Evolutionary conservation across 2,329 filamentous ascomycete species (phyloP).

Genomic region (Pseudopithomyces chartarum): DNA sequence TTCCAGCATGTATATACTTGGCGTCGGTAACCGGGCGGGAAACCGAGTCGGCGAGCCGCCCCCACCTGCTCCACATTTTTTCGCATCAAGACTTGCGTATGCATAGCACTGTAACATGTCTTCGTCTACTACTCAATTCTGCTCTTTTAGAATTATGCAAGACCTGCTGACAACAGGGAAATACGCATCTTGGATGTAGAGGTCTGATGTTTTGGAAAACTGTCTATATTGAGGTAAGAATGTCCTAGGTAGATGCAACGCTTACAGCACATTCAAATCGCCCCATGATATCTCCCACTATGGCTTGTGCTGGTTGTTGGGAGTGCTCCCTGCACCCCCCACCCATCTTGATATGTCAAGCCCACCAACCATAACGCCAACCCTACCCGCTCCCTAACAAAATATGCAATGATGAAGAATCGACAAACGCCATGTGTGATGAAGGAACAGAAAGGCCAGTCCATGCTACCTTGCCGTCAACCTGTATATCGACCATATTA

Average conservation of each 20-base stretch:
- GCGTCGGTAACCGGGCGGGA: neutral
- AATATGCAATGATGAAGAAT: constrained; percentile 1
- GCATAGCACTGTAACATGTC: too few relatives aligned
- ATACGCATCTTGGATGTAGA: neutral
- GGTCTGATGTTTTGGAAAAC: neutral
- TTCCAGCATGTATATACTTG: neutral
- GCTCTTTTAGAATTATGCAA: too few relatives aligned
- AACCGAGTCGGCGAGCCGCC: constrained; percentile 3
- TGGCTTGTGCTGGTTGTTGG: too few relatives aligned
- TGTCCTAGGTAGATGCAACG: neutral
- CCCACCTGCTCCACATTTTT: too few relatives aligned
- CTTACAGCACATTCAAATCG: neutral
- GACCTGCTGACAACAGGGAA: neutral
- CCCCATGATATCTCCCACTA: neutral
- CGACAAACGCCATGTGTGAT: constrained; percentile 1
- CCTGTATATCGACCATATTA: constrained; percentile 1
- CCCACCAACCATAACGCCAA: neutral
- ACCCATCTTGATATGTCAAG: neutral
- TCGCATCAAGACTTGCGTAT: too few relatives aligned
- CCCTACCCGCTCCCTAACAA: neutral
- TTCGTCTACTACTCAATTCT: too few relatives aligned
- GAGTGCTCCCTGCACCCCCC: neutral
- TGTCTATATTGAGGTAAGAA: constrained; percentile 4
- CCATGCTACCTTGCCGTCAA: neutral
- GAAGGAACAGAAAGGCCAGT: constrained; percentile 1